Evolutionary conservation across 306 rosid genomes (phyloP).

Genomic region (Sesbania bispinosa): DNA sequence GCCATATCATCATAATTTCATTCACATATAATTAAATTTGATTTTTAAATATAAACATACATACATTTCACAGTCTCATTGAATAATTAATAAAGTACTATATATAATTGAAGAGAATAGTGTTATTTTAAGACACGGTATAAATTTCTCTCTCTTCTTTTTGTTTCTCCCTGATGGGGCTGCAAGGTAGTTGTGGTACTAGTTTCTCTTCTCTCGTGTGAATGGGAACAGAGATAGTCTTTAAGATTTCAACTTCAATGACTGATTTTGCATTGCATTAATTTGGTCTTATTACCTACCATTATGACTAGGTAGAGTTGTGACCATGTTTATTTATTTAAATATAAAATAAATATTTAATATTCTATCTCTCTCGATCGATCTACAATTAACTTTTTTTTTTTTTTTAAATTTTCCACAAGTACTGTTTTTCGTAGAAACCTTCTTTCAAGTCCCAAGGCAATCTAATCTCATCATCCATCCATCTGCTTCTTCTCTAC

Average conservation of each 20-base stretch:
- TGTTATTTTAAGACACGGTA: not conserved
- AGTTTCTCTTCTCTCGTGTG: constrained; percentile 22
- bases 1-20: too few species aligned
- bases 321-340: not conserved
- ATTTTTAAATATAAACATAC: too few species aligned
- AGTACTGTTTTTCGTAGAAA: too few species aligned
- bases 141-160: not conserved
- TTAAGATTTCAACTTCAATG: constrained; percentile 35
- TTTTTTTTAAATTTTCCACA: too few species aligned
- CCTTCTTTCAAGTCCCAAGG: constrained; percentile 72
- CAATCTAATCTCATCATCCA: constrained; percentile 6
- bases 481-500: not conserved
- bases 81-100: not conserved
- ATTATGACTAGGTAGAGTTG: constrained; percentile 23
- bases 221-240: constrained; percentile 39
- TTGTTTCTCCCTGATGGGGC: not conserved
- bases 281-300: constrained; percentile 24
- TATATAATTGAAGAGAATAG: not conserved
- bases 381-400: too few species aligned
- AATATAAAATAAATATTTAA: not conserved
- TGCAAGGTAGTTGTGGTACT: constrained; percentile 25
- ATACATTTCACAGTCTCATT: not conserved
- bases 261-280: constrained; percentile 36
- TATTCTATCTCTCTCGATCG: too few species aligned
- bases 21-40: too few species aligned